A percentile compares a stretch with the other conserved stretches of the same genome.
Evolutionary conservation across 805 yeast genomes (phyloP).

Genomic region (Wickerhamiella hasegawae): DNA sequence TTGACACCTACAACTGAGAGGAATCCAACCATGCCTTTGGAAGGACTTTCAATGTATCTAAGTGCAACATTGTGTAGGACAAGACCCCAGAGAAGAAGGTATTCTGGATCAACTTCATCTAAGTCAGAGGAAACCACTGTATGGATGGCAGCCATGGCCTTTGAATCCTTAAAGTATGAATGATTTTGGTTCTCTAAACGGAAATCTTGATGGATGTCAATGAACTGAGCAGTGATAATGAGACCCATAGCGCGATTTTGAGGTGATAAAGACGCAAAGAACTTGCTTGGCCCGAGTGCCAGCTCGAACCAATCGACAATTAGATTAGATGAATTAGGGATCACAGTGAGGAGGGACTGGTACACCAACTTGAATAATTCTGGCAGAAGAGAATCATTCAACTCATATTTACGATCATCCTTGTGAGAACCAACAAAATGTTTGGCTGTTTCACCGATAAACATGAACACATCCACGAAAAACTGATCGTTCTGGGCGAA

Average conservation of each 20-base stretch:
- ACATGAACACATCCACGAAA: no score
- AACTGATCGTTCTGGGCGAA: no score
- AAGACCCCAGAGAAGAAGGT: conserved; percentile 18
- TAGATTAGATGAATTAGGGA: conserved; percentile 11
- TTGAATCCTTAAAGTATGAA: conserved; percentile 10
- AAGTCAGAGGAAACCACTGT: neutral
- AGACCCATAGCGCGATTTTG: conserved; percentile 7
- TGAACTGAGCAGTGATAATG: conserved; percentile 14
- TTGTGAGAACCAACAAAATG: no score
- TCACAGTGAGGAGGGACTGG: conserved; percentile 12
- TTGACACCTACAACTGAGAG: conserved; percentile 1
- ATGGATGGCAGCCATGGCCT: conserved; percentile 12
- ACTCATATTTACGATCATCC: no score
- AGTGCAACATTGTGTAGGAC: conserved; percentile 15
- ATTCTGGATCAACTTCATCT: conserved; percentile 1
- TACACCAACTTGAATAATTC: conserved; percentile 12
- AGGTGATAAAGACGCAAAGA: neutral
- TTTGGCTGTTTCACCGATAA: no score
- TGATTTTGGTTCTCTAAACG: conserved; percentile 1
- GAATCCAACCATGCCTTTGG: neutral
- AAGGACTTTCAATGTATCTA: conserved; percentile 9
- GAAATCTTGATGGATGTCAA: conserved; percentile 18
- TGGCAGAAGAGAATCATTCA: no score
- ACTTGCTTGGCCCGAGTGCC: neutral
- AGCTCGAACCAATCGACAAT: conserved; percentile 11